Conservation (phyloP, 768 basidiomycete species). For the Russula brevipes region DNA sequence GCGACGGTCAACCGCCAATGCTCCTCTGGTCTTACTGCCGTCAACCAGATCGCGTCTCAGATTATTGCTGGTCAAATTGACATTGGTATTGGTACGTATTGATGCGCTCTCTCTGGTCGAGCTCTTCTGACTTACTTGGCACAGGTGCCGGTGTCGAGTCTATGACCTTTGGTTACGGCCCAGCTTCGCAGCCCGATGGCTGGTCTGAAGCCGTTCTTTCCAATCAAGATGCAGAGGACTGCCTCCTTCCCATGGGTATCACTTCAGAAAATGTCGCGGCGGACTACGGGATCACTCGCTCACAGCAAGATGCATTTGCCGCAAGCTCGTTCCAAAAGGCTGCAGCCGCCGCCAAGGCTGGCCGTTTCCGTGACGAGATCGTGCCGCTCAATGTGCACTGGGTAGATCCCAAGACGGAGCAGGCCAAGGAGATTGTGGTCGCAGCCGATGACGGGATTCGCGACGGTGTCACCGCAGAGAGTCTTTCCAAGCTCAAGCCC, state of each 20-base stretch:
- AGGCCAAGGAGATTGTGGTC: conserved; percentile 61
- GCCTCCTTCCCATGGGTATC: conserved; percentile 85
- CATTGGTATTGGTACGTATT: conserved; percentile 72
- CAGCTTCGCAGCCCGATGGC: conserved; percentile 47
- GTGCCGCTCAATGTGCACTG: conserved; percentile 69
- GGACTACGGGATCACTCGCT: conserved; percentile 69
- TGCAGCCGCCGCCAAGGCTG: conserved; percentile 69
- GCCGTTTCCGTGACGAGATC: conserved; percentile 81
- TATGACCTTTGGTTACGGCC: conserved; percentile 78
- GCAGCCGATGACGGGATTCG: conserved; percentile 83
- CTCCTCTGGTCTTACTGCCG: conserved; percentile 78
- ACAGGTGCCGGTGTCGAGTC: conserved; percentile 83
- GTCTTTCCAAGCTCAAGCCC: conserved; percentile 77
- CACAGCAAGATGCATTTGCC: conserved; percentile 78
- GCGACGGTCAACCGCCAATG: conserved; percentile 90
- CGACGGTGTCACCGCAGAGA: conserved; percentile 76
- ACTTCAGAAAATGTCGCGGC: conserved; percentile 90
- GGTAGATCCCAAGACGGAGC: conserved; percentile 69
- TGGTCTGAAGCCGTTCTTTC: conserved; percentile 62
- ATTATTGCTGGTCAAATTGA: conserved; percentile 79
- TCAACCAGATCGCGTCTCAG: conserved; percentile 77
- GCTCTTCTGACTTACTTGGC: neutral
- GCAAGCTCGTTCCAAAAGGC: conserved; percentile 84
- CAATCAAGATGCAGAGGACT: conserved; percentile 70
- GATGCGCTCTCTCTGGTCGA: neutral